These are phyloP conservation scores for Phaeophleospora eucalypticola DNA, from an alignment of 2,329 filamentous ascomycete genomes.

Conservation along the genomic window DNA sequence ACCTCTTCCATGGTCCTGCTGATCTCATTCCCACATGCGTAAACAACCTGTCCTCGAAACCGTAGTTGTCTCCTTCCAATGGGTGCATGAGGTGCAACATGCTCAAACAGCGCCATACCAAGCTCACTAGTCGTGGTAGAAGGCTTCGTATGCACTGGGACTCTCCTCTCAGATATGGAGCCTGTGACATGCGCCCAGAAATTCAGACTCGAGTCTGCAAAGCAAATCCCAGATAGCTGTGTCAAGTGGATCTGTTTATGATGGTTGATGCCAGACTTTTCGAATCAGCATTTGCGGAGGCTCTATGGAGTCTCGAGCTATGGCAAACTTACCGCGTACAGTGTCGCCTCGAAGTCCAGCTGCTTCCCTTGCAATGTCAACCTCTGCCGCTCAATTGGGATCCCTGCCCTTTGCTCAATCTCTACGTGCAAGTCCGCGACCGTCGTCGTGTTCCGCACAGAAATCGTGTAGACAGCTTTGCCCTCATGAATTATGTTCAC, in stretches of 20 bases:
- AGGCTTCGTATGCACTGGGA: no score
- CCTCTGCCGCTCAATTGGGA: background rate
- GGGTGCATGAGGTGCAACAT: no score
- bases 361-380: background rate
- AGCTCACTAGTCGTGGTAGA: no score
- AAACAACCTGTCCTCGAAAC: no score
- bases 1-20: no score
- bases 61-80: no score
- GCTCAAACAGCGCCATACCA: no score
- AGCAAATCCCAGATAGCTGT: background rate
- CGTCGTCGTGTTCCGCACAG: background rate
- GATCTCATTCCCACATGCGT: no score
- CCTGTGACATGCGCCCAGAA: constrained; percentile 2
- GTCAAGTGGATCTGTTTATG: background rate
- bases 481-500: background rate
- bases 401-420: background rate
- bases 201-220: background rate
- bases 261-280: background rate
- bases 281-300: background rate
- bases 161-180: no score
- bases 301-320: background rate
- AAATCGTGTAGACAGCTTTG: background rate
- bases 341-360: background rate
- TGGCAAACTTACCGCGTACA: background rate
- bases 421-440: background rate